Evolutionary conservation across 306 rosid species (phyloP), one percentile per base, ranked within the genome.

Genomic region (Ceratonia siliqua): DNA sequence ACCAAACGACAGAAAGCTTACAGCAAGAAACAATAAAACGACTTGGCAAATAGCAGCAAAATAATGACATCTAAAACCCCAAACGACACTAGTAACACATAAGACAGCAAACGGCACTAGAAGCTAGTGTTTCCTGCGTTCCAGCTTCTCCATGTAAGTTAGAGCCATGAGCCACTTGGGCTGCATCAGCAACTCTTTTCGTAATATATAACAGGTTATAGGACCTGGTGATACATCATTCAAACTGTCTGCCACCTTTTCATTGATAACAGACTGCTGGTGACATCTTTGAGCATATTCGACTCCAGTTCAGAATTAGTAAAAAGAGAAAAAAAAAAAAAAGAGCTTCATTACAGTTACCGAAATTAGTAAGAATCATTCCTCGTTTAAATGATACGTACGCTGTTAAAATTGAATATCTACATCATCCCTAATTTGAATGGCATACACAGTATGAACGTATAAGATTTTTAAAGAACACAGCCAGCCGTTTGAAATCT

Each of bases 371-470:
- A 14, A 46, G 36, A 70, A 8, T 33, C 33, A 69, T 67, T 5
- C 8, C n/a, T 15, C 8, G n/a, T n/a, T n/a, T n/a, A n/a, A n/a
- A n/a, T n/a, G n/a, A n/a, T n/a, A n/a, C n/a, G n/a, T n/a, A n/a
- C 12, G 56, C 68, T 6, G 21, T 53, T 27, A 72, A 55, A 69
- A 68, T 21, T 9, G 4, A 57, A 41, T 32, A 84, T 77, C 39
- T 81, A 56, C 78, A 68, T 33, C 2, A 18, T 57, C 67, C 9
- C 62, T 25, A 54, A 53, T 50, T 66, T 72, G n/a, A 52, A 24
- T 43, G 69, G 39, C 56, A 68, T 81, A 54, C 8, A 17, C 30
- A 21, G 70, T 78, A 78, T 81, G 48, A 62, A 68, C 78, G 53
- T 32, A 18, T 18, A 68, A 73, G 36, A 38, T 65, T 36, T 62